Conservation (phyloP, 2,329 filamentous ascomycete genomes). For the Fusarium musae region DNA sequence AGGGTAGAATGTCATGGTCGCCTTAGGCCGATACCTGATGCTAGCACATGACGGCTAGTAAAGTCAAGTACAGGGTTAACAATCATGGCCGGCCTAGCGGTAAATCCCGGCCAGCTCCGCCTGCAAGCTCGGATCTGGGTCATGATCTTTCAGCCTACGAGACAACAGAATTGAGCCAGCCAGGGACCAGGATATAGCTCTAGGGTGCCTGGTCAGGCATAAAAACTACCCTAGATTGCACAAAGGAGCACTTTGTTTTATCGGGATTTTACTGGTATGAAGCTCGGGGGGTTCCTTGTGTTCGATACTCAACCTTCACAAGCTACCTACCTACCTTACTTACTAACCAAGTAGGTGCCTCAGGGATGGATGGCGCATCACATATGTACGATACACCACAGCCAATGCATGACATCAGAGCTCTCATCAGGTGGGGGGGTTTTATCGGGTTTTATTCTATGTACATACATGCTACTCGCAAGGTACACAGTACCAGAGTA, state of each 20-base stretch:
- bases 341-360: too few relatives aligned
- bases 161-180: conserved; percentile 23
- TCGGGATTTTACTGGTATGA: background rate
- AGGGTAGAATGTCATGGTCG: background rate
- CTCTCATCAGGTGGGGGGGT: background rate
- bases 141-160: conserved; percentile 28
- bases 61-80: conserved; percentile 31
- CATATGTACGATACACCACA: background rate
- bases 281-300: background rate
- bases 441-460: background rate
- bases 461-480: too few relatives aligned
- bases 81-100: conserved; percentile 17
- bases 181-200: conserved; percentile 20
- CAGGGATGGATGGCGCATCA: background rate
- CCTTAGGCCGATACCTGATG: conserved; percentile 26
- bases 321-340: background rate
- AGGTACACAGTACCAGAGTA: background rate
- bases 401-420: conserved; percentile 18
- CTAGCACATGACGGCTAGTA: fast-evolving
- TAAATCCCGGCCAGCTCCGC: conserved; percentile 41
- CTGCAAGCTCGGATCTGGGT: conserved; percentile 32
- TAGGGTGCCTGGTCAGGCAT: conserved; percentile 6
- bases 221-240: conserved; percentile 2
- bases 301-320: background rate
- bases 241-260: background rate